These are phyloP conservation scores for Periglandula ipomoeae DNA, from an alignment of 2,329 filamentous ascomycete species.

Conservation along the genomic window DNA sequence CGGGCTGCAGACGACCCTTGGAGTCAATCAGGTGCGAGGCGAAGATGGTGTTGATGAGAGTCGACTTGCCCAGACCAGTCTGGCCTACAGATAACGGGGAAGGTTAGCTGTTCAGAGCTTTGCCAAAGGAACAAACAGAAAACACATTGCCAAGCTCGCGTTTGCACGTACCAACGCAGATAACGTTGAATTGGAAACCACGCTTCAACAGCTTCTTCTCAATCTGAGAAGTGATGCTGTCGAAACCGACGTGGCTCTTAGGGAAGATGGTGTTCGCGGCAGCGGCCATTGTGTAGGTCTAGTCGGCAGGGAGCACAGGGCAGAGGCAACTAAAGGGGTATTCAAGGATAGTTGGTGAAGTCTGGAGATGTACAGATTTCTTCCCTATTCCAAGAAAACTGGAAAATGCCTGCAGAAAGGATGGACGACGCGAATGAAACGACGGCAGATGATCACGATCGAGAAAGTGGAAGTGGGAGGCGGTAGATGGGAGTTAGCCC, in stretches of 20 bases:
- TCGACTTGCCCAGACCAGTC: constrained; percentile 97
- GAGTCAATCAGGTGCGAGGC: constrained; percentile 98
- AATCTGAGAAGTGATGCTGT: constrained; percentile 99
- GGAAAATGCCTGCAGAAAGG: constrained; percentile 3
- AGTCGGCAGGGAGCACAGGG: constrained; percentile 18
- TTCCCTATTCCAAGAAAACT: constrained; percentile 28
- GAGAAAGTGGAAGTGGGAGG: constrained; percentile 3
- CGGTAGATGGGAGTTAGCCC: constrained; percentile 5
- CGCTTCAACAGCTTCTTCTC: constrained; percentile 99
- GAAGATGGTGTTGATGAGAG: constrained; percentile 99
- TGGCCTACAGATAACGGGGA: constrained; percentile 54
- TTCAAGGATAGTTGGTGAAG: constrained; percentile 15
- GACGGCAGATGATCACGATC: constrained; percentile 7
- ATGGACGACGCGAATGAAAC: constrained; percentile 16
- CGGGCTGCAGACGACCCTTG: constrained; percentile 87
- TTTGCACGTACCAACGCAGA: constrained; percentile 81
- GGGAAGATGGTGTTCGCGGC: constrained; percentile 64
- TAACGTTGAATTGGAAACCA: constrained; percentile 99
- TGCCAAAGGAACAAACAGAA: neutral
- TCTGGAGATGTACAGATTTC: constrained; percentile 13
- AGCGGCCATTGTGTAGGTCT: constrained; percentile 57
- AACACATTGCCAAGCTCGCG: constrained; percentile 6
- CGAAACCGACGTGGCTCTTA: constrained; percentile 98
- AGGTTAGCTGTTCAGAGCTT: constrained; percentile 10
- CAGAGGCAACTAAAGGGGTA: neutral